Conservation (phyloP, 495 filamentous ascomycete species). For the Pseudevernia furfuracea region DNA sequence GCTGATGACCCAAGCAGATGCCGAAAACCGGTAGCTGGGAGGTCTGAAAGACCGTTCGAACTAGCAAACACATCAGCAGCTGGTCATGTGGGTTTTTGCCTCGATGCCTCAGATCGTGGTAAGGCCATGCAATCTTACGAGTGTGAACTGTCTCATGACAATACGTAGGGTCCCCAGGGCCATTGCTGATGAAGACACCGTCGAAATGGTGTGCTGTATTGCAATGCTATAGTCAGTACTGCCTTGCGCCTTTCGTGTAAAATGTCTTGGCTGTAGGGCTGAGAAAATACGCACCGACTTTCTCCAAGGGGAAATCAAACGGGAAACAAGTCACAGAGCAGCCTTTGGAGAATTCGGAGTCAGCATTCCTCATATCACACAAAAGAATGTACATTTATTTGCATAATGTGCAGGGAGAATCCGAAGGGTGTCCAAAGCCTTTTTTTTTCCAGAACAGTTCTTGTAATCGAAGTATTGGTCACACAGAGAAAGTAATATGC, state of each 20-base stretch:
- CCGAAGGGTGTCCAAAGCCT: too few species aligned
- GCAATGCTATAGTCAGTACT: not conserved
- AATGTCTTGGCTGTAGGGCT: too few species aligned
- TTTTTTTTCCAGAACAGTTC: too few species aligned
- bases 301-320: slow-evolving; percentile 94
- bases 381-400: too few species aligned
- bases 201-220: slow-evolving; percentile 51
- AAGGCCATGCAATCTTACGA: slow-evolving; percentile 27
- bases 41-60: not conserved
- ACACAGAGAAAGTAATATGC: too few species aligned
- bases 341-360: slow-evolving; percentile 37
- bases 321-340: slow-evolving; percentile 81
- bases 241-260: too few species aligned
- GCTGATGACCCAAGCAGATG: slow-evolving; percentile 92
- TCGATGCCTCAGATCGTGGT: too few species aligned
- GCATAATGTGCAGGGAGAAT: too few species aligned
- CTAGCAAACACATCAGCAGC: not conserved
- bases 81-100: not conserved
- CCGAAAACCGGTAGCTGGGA: not conserved
- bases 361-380: too few species aligned
- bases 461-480: too few species aligned
- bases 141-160: slow-evolving; percentile 69
- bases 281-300: slow-evolving; percentile 43
- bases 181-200: slow-evolving; percentile 95
- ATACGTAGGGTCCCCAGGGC: slow-evolving; percentile 94